phyloP scores from a whole-genome alignment of 2,329 filamentous ascomycete species.

The Aspergillus cejpii region DNA sequence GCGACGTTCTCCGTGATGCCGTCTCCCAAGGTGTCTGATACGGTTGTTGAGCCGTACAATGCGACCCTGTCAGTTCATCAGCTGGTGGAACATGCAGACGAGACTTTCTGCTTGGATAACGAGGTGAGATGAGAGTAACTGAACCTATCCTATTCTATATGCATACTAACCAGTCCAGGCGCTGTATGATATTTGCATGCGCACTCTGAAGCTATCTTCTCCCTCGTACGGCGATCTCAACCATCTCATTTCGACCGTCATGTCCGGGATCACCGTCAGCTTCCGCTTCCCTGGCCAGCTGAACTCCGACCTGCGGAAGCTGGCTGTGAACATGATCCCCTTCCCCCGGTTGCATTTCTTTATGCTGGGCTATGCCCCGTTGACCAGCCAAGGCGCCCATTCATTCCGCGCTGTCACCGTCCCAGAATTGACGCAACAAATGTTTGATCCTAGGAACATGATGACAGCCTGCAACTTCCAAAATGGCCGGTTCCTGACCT shows the following conservation, averaged over 20 bases:
- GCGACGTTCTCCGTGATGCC: slow-evolving; percentile 98
- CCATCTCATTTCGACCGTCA: slow-evolving; percentile 98
- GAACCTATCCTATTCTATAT: too few relatives aligned
- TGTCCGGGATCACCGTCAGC: slow-evolving; percentile 98
- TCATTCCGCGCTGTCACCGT: slow-evolving; percentile 97
- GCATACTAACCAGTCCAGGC: slow-evolving; percentile 46
- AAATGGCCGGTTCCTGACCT: slow-evolving; percentile 98
- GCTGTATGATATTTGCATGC: slow-evolving; percentile 99
- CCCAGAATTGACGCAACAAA: slow-evolving; percentile 98
- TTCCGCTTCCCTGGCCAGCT: slow-evolving; percentile 99
- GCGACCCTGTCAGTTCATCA: slow-evolving; percentile 98
- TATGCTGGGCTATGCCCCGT: slow-evolving; percentile 99
- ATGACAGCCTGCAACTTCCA: slow-evolving; percentile 99
- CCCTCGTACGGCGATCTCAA: slow-evolving; percentile 98
- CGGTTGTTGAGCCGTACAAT: slow-evolving; percentile 99
- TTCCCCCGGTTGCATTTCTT: slow-evolving; percentile 99
- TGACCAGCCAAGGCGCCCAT: slow-evolving; percentile 85
- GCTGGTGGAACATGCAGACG: slow-evolving; percentile 98
- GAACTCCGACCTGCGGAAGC: slow-evolving; percentile 98
- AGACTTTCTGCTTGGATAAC: slow-evolving; percentile 99
- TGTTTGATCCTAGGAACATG: slow-evolving; percentile 99
- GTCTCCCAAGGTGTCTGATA: slow-evolving; percentile 98
- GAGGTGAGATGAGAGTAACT: slow-evolving; percentile 62
- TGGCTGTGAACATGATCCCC: slow-evolving; percentile 99
- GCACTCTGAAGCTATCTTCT: slow-evolving; percentile 96